Evolutionary conservation across 1,284 basidiomycete species (phyloP), one percentile per base, ranked within the genome.

Genomic region (Lentinula novae-zelandiae): DNA sequence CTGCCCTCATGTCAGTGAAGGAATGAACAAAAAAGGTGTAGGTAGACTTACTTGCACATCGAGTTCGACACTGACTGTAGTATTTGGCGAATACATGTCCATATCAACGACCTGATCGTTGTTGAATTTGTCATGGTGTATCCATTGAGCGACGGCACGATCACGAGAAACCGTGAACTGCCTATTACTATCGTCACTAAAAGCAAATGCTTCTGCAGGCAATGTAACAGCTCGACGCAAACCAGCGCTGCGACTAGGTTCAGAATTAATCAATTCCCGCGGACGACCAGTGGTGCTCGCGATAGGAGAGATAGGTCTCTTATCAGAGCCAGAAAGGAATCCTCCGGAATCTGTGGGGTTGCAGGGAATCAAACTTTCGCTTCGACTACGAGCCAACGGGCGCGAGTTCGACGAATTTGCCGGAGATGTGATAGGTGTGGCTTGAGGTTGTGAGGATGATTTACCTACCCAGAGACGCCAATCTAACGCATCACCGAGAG

Each of bases 381-480:
- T 82, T 55, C 76, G 77, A 17, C 75, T 75, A 52, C 80, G 70
- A 20, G 70, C 65, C 12, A 82, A 65, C 1, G 76, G 64, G 42
- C 76, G 73, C 27, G 62, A 62, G 3, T 67, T 40, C 10, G 67
- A 49, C 42, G 66, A 9, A 17, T 20, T 33, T 12, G 66, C 51
- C n/a, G 69, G 51, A 12, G 70, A 52, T 17, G 71, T 61, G 6
- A 67, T 36, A 9, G 65, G n/a, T 17, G 60, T 22, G 34, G 56
- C 13, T 27, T 61, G 42, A 31, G 44, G 38, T 13, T 54, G 49
- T 8, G 63, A 31, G 8, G 60, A 46, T 1, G 62, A 56, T 70
- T 92, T 92, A 63, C 90, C 90, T 40, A 93, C 90, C 90, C 90
- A 93, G 13, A 93, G 82, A 31, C 89, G 82, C 90, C 90, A 93